These are phyloP conservation scores for Alternaria postmessia DNA, from an alignment of 2,329 filamentous ascomycete genomes.

Conservation along the genomic window DNA sequence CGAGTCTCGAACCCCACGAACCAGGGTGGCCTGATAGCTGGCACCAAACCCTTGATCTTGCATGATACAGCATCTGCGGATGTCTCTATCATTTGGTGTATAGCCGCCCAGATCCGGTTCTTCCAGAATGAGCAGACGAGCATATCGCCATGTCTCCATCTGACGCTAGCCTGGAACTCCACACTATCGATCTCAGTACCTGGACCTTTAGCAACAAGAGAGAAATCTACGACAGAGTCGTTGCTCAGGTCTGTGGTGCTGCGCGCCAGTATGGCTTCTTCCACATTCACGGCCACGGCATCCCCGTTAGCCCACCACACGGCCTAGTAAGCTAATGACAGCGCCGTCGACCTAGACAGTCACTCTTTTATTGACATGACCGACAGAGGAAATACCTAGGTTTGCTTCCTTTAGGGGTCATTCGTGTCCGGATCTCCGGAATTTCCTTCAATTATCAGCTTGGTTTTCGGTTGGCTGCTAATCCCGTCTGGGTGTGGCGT, in stretches of 20 bases:
- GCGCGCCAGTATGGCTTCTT: not conserved
- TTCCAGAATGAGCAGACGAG: not conserved
- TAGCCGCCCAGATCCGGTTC: not conserved
- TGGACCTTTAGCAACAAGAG: not conserved
- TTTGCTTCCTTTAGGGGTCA: not conserved
- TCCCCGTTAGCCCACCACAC: not conserved
- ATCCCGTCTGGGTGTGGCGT: not conserved
- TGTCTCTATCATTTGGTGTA: not conserved
- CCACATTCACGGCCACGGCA: not conserved
- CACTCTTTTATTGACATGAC: not conserved
- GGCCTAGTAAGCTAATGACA: not conserved
- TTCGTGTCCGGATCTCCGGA: conserved; percentile 1
- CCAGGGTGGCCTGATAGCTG: not conserved
- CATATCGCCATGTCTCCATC: not conserved
- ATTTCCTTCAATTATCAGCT: not conserved
- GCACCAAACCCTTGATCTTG: not conserved
- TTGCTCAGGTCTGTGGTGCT: not conserved
- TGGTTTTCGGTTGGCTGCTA: not conserved
- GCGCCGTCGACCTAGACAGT: not conserved
- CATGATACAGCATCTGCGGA: not conserved
- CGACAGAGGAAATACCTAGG: not conserved
- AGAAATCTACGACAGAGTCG: not conserved
- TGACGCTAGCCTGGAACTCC: not conserved
- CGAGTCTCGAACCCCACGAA: not conserved
- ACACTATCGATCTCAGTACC: not conserved